Evolutionary conservation across 768 basidiomycete species (phyloP).

Genomic region (Rhizopogon vinicolor): DNA sequence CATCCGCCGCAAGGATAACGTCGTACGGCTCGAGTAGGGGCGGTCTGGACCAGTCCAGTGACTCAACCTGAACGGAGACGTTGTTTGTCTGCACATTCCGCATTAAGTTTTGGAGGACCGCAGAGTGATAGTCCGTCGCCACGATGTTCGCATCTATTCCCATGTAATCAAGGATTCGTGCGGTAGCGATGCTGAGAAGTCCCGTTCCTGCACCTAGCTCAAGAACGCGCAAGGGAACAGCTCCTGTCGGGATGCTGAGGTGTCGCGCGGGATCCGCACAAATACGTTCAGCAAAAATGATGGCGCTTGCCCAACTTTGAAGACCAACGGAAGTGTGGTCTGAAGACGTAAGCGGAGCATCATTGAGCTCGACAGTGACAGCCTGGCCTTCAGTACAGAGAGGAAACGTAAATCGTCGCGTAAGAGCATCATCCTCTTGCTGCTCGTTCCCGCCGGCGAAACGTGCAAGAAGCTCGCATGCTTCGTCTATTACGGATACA

Average conservation of each 20-base stretch:
- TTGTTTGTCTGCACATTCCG: constrained; percentile 57
- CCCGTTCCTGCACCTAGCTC: constrained; percentile 89
- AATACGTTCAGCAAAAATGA: constrained; percentile 63
- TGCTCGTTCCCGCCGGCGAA: constrained; percentile 41
- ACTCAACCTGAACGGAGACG: constrained; percentile 37
- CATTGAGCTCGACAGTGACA: constrained; percentile 58
- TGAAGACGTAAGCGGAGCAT: constrained; percentile 54
- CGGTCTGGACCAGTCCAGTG: constrained; percentile 65
- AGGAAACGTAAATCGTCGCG: constrained; percentile 51
- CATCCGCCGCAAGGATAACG: constrained; percentile 73
- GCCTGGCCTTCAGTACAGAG: constrained; percentile 5
- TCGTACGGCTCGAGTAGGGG: constrained; percentile 49
- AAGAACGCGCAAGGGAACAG: constrained; percentile 41
- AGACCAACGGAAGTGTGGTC: constrained; percentile 81
- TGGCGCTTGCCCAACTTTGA: constrained; percentile 82
- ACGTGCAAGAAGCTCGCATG: constrained; percentile 49
- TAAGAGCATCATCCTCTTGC: constrained; percentile 34
- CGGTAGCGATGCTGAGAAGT: constrained; percentile 66
- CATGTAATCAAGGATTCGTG: constrained; percentile 37
- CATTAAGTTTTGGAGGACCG: constrained; percentile 65
- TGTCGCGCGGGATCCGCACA: constrained; percentile 38
- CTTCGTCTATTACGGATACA: constrained; percentile 46
- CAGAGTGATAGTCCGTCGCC: constrained; percentile 76
- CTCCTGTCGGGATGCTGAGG: constrained; percentile 24
- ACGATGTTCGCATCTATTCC: constrained; percentile 32